Conservation (phyloP, 306 rosid genomes). For the Citrullus colocynthis region DNA sequence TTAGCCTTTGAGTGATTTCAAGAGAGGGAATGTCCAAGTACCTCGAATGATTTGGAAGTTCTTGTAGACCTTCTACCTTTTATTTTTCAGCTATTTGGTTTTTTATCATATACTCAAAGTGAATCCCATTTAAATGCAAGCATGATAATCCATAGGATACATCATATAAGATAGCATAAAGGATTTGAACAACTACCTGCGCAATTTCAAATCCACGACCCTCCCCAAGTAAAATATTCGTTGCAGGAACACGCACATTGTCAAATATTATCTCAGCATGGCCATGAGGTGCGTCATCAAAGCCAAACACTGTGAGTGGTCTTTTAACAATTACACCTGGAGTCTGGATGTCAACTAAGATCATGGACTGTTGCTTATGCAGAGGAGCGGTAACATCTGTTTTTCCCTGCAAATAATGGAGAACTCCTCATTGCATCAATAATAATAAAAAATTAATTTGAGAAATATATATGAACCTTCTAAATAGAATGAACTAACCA, state of each 20-base stretch:
- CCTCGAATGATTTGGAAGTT: no score
- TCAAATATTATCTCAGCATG: constrained; percentile 82
- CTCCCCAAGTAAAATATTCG: constrained; percentile 75
- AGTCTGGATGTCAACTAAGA: constrained; percentile 71
- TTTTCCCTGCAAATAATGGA: constrained; percentile 59
- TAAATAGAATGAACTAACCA: constrained; percentile 48
- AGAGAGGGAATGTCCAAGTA: no score
- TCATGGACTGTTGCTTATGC: constrained; percentile 95
- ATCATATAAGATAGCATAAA: neutral
- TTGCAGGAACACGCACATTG: constrained; percentile 63
- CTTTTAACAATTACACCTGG: constrained; percentile 76
- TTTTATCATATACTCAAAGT: neutral
- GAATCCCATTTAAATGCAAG: neutral
- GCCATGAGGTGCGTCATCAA: constrained; percentile 97
- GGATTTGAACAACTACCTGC: constrained; percentile 40
- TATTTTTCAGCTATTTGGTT: neutral
- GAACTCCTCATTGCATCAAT: constrained; percentile 10
- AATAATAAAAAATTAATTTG: neutral
- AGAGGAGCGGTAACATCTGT: constrained; percentile 68
- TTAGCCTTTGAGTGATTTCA: no score
- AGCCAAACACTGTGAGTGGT: constrained; percentile 80
- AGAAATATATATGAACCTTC: neutral
- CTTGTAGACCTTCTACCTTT: neutral
- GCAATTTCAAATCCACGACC: constrained; percentile 99
- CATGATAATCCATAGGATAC: neutral